Conservation (phyloP, 176 grass and related monocot genomes). For the Paspalum notatum region DNA sequence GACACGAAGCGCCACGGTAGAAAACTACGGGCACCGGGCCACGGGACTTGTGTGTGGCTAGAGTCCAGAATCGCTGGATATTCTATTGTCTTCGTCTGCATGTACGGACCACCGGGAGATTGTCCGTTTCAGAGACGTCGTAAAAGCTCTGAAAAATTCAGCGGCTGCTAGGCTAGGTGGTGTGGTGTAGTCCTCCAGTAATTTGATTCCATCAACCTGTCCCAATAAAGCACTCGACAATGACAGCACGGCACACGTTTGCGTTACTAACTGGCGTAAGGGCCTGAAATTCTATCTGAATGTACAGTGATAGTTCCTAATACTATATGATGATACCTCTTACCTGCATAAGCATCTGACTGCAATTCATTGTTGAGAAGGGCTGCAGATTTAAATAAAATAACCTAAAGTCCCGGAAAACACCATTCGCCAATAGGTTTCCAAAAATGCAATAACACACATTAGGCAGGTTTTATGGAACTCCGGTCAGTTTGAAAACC, state of each 20-base stretch:
- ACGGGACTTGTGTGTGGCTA: neutral
- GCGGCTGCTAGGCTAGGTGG: neutral
- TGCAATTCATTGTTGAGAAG: too few species aligned
- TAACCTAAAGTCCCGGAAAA: too few species aligned
- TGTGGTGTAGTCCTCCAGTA: too few species aligned
- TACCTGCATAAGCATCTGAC: too few species aligned
- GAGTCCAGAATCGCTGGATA: slow-evolving; percentile 22
- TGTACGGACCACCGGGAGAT: slow-evolving; percentile 7
- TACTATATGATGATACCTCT: too few species aligned
- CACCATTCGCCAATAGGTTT: too few species aligned
- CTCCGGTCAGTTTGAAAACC: too few species aligned
- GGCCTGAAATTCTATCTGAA: neutral
- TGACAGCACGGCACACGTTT: neutral
- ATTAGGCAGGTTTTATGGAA: too few species aligned
- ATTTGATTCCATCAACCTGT: neutral
- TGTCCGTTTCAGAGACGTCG: neutral
- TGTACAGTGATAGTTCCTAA: too few species aligned
- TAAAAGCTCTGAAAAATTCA: slow-evolving; percentile 11
- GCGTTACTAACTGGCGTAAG: neutral
- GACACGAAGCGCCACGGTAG: neutral
- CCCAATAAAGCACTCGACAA: slow-evolving; percentile 27
- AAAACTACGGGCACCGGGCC: neutral
- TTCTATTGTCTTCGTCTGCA: slow-evolving; percentile 18
- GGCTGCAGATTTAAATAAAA: too few species aligned
- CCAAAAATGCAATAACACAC: too few species aligned